Evolutionary conservation across 768 basidiomycete genomes (phyloP), one percentile per base, ranked within the genome.

Genomic region (Podaxis carcinomalis): DNA sequence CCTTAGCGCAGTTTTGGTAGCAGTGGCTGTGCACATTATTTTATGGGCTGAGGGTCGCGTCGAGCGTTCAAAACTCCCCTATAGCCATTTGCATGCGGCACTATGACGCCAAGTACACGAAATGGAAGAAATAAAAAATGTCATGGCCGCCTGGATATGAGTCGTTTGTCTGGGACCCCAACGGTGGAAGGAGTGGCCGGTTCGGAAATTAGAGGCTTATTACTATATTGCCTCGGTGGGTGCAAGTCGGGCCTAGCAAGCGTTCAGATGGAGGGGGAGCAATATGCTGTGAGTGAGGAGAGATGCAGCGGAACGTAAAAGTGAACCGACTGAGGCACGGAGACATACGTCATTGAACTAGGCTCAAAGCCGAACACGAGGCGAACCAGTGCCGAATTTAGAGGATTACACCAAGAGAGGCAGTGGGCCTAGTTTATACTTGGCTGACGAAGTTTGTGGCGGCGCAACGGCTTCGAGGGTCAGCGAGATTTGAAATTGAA

Each of bases 341-440:
- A 27, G 32, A 11, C 35, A 32, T 36, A 62, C 61, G 61, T 62
- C 61, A 62, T 51, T 14, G 40, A 21, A 27, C n/a, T 19, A n/a
- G 50, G 3, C 10, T 1, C 25, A 39, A 16, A 44, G 23, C 16
- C 44, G 51, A 59, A 56, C 63, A 61, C 63, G 63, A 61, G 59
- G 63, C 59, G 42, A 32, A 10, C 56, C 39, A 37, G 40, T 40
- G 50, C 51, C 37, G 40, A 35, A 19, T 44, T 35, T 49, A 19
- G 58, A 10, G 51, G 42, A 25, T 19, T n/a, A 13, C 40, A 25
- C 36, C 42, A 5, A 9, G 35, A 11, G 57, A 40, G 51, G 58
- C 58, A 44, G 51, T 53, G 58, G 42, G 32, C 11, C 5, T 27
- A 0, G 7, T 23, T 3, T 51, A 32, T 37, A 36, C n/a, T 25